Evolutionary conservation across 768 basidiomycete species (phyloP), one percentile per base, ranked within the genome.

Genomic region (Sistotremastrum niveocremeum): DNA sequence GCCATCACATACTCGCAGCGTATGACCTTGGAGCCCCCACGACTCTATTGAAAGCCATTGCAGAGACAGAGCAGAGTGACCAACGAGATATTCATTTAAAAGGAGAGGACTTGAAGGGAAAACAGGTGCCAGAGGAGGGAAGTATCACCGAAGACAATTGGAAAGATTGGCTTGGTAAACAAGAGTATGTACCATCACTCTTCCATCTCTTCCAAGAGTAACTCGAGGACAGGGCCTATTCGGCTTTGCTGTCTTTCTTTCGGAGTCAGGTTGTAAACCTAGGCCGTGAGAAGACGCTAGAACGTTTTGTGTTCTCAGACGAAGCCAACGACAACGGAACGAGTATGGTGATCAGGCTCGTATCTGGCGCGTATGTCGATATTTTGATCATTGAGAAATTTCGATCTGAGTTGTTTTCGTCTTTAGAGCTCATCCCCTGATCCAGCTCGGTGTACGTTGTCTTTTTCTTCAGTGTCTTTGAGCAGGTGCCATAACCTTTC

Each of bases 1-100:
- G 69, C 51, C 76, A 79, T 52, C 76, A 78, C 50, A 44, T 77
- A 7, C 58, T 78, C 2, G 73, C 74, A 1, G 71, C 73, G 3
- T 77, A 77, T 48, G 75, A 77, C 57, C 53, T 77, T 3, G 76
- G 75, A 3, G 74, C 75, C 4, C 49, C 72, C 9, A 50, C 70
- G 0, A 58, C 60, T 6, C 58, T 72, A 30, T 46, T 79, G 37
- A 64, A 71, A 48, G 69, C 70, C 46, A 73, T 76, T 28, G 74
- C 72, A 46, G 67, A 71, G 9, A 54, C 57, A 5, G 68, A 73
- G 41, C 57, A 57, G 2, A 53, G 56, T 34, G 52, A 49, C 1
- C 68, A 71, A 49, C 56, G 68, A 4, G 68, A 71, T 1, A 67
- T 72, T 11, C 51, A 64, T 33, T 49, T 62, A 64, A 20, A 57